These are phyloP conservation scores for Rhododendron ovatum DNA, from an alignment of 148 eudicot species.

Conservation along the genomic window DNA sequence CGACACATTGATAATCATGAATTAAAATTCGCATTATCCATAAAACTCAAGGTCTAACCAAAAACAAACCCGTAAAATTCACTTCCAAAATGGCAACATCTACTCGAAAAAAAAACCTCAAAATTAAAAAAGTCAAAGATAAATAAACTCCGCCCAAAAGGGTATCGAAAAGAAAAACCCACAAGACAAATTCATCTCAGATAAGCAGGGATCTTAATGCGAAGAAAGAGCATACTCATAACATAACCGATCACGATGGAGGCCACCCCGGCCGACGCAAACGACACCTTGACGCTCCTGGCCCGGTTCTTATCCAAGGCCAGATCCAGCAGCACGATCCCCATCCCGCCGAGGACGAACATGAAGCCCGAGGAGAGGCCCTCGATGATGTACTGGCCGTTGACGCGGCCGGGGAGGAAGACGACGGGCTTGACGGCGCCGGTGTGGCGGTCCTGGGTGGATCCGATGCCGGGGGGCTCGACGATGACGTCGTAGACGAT, in stretches of 20 bases:
- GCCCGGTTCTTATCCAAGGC: conserved; percentile 57
- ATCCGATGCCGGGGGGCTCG: conserved; percentile 94
- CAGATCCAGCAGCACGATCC: conserved; percentile 71
- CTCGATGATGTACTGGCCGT: conserved; percentile 93
- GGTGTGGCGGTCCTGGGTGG: conserved; percentile 62
- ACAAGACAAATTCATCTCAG: conserved; percentile 39
- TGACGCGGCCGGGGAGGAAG: conserved; percentile 86
- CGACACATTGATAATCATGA: not conserved
- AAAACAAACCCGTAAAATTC: conserved; percentile 1
- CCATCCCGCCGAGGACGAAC: conserved; percentile 84
- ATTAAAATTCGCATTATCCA: not conserved
- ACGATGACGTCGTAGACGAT: conserved; percentile 89
- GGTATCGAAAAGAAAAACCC: not conserved
- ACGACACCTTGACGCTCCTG: conserved; percentile 57
- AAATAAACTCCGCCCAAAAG: not conserved
- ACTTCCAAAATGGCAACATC: not conserved
- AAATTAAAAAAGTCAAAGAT: not conserved
- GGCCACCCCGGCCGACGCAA: conserved; percentile 47
- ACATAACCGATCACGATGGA: conserved; percentile 55
- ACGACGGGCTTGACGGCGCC: conserved; percentile 83
- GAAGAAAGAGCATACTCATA: conserved; percentile 90
- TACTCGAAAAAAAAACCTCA: not conserved
- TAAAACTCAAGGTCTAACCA: not conserved
- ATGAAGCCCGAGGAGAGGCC: conserved; percentile 89
- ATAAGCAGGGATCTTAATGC: conserved; percentile 90